Conservation (phyloP, 176 grass and related monocot species). For the Oryza meyeriana region DNA sequence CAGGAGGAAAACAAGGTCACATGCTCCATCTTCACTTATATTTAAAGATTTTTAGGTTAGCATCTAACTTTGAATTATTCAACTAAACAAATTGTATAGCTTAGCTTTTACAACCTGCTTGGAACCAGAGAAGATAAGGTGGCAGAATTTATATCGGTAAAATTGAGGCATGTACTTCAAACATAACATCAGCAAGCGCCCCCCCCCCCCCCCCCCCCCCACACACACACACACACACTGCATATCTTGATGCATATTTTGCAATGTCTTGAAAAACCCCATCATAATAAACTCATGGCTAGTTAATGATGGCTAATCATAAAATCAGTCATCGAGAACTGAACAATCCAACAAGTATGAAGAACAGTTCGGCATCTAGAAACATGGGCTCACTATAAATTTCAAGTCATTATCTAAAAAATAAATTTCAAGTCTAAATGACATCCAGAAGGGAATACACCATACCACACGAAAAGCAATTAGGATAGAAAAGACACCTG, state of each 20-base stretch:
- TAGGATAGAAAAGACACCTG: too few species aligned
- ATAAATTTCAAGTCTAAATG: too few species aligned
- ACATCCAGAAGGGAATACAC: too few species aligned
- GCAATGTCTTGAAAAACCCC: background rate
- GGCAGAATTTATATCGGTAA: background rate
- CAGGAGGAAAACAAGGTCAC: conserved; percentile 13
- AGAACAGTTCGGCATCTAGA: too few species aligned
- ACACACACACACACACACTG: too few species aligned
- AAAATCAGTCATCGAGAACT: too few species aligned
- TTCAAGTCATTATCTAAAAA: too few species aligned
- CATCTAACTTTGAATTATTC: background rate
- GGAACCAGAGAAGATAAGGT: background rate
- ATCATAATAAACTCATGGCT: background rate
- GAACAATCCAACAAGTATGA: too few species aligned
- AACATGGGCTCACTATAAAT: too few species aligned
- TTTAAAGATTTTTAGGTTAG: background rate
- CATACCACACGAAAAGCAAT: too few species aligned
- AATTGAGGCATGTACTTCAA: background rate
- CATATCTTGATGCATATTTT: background rate
- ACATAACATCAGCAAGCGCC: background rate
- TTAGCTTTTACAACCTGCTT: background rate
- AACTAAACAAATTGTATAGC: background rate
- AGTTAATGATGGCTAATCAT: too few species aligned
- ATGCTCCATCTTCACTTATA: background rate
- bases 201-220: too few species aligned